phyloP scores from a whole-genome alignment of 148 eudicot species.

The Chenopodium quinoa region DNA sequence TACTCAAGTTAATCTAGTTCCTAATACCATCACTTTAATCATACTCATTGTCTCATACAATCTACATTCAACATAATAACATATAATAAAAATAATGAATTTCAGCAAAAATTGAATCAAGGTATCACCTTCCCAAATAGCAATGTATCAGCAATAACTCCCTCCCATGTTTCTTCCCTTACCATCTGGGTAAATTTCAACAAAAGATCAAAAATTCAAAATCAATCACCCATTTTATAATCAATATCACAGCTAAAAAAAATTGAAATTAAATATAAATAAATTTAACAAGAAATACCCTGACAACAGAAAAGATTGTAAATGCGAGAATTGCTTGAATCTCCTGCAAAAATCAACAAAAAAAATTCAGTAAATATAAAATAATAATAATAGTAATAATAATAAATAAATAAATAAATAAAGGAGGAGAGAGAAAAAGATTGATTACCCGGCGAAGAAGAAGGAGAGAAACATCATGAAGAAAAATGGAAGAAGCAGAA shows the following conservation, averaged over 20 bases:
- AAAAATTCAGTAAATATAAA: too few relatives aligned
- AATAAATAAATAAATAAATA: too few relatives aligned
- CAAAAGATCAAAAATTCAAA: background rate
- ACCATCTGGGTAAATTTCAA: constrained; percentile 46
- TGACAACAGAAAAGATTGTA: constrained; percentile 52
- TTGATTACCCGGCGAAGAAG: constrained; percentile 71
- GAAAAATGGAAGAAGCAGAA: constrained; percentile 56
- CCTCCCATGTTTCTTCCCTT: constrained; percentile 85
- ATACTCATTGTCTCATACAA: too few relatives aligned
- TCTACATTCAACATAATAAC: background rate
- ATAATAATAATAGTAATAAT: too few relatives aligned
- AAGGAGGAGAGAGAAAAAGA: background rate
- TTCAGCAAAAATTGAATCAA: background rate
- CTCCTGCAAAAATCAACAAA: constrained; percentile 46
- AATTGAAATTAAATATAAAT: background rate
- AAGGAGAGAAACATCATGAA: constrained; percentile 45
- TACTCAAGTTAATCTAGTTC: too few relatives aligned
- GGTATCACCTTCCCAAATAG: constrained; percentile 73
- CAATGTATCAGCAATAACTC: constrained; percentile 62
- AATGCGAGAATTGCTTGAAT: constrained; percentile 79
- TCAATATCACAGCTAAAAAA: constrained; percentile 2
- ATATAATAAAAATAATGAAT: too few relatives aligned
- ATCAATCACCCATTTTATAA: background rate
- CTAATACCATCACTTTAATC: too few relatives aligned
- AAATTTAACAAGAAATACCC: constrained; percentile 37